A percentile compares a stretch with the other conserved stretches of the same genome.
Conservation (phyloP, 1,284 basidiomycete genomes). For the Trametes pubescens region DNA sequence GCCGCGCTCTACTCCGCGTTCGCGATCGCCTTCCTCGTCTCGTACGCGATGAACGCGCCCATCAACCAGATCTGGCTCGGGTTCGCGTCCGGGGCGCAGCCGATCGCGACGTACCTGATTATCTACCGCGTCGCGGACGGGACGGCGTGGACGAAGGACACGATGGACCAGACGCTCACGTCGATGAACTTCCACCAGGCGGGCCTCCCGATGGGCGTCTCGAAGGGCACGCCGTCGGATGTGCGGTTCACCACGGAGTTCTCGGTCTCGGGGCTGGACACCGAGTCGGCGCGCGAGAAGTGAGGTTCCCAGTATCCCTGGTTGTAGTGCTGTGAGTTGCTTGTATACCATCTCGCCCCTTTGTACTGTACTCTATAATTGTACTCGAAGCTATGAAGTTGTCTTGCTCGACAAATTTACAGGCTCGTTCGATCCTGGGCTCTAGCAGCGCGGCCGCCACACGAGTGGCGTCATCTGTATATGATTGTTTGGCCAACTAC, state of each 20-base stretch:
- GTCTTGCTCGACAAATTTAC: no score
- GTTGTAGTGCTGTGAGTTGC: no score
- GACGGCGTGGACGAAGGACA: conserved; percentile 33
- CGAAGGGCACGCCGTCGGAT: conserved; percentile 5
- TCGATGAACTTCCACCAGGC: neutral
- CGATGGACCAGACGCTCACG: conserved; percentile 30
- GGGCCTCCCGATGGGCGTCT: neutral
- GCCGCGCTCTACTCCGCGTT: conserved; percentile 53
- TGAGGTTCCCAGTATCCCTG: neutral
- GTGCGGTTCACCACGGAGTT: conserved; percentile 30
- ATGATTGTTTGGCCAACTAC: no score
- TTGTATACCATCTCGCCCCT: no score
- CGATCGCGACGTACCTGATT: conserved; percentile 53
- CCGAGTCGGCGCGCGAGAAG: conserved; percentile 16
- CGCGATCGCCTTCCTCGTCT: conserved; percentile 52
- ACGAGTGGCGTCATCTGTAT: no score
- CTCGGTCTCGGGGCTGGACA: conserved; percentile 18
- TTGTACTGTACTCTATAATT: no score
- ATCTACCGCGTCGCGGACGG: conserved; percentile 39
- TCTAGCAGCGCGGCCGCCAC: no score
- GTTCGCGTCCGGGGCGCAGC: conserved; percentile 36
- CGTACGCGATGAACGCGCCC: conserved; percentile 48
- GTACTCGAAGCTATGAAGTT: no score
- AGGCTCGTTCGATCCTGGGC: no score
- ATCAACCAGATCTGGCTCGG: conserved; percentile 34